Percentiles rank a stretch among this genome's conserved stretches.
These are phyloP conservation scores for Aureobasidium subglaciale DNA, from an alignment of 2,329 filamentous ascomycete genomes.

Conservation along the genomic window DNA sequence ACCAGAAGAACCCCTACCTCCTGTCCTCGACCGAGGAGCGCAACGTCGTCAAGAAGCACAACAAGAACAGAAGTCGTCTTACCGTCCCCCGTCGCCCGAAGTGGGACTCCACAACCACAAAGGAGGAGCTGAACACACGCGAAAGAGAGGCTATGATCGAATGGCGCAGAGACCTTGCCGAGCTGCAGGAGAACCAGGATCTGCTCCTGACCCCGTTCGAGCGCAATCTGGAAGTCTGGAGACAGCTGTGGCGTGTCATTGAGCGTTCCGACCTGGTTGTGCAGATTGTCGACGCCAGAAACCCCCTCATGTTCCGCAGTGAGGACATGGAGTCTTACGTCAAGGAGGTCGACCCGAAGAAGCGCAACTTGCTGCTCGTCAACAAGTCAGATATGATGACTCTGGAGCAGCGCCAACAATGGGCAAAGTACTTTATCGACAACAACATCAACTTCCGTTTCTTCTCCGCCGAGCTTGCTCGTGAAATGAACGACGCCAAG, in stretches of 20 bases:
- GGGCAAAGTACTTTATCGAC: slow-evolving; percentile 79
- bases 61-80: slow-evolving; percentile 67
- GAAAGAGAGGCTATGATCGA: slow-evolving; percentile 77
- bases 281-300: slow-evolving; percentile 95
- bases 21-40: slow-evolving; percentile 80
- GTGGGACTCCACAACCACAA: slow-evolving; percentile 82
- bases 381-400: slow-evolving; percentile 99
- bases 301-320: slow-evolving; percentile 86
- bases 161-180: slow-evolving; percentile 85
- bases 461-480: slow-evolving; percentile 89
- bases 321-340: slow-evolving; percentile 92
- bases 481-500: slow-evolving; percentile 74
- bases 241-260: slow-evolving; percentile 95
- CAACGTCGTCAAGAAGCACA: slow-evolving; percentile 70
- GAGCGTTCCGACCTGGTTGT: slow-evolving; percentile 93
- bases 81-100: slow-evolving; percentile 84
- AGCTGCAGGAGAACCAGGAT: slow-evolving; percentile 89
- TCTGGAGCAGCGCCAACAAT: slow-evolving; percentile 66
- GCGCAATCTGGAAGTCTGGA: slow-evolving; percentile 94
- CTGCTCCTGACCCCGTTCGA: slow-evolving; percentile 97
- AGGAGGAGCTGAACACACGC: slow-evolving; percentile 67
- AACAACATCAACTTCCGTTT: slow-evolving; percentile 85
- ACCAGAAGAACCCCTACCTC: slow-evolving; percentile 92
- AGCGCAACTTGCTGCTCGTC: slow-evolving; percentile 85
- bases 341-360: slow-evolving; percentile 79